Conservation (phyloP, 2,329 filamentous ascomycete species). For the Botryosphaeria dothidea region DNA sequence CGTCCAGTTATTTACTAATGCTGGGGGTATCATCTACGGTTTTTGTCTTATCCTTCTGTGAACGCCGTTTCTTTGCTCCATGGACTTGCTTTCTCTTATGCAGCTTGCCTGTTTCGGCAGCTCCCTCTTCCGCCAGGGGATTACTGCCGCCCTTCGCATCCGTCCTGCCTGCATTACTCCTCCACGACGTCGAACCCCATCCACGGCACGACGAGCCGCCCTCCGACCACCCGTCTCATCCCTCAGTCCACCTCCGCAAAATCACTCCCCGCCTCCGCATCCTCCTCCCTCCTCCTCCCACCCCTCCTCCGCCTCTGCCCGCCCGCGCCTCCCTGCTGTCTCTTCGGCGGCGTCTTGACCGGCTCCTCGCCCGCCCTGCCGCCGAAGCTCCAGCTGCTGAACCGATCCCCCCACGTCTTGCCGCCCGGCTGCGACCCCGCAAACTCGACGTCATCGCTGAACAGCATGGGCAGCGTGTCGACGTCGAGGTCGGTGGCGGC, state of each 20-base stretch:
- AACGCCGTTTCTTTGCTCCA: too few relatives aligned
- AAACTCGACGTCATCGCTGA: slow-evolving; percentile 3
- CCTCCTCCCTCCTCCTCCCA: neutral
- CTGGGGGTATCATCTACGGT: too few relatives aligned
- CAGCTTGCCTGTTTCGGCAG: too few relatives aligned
- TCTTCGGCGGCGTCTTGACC: slow-evolving; percentile 20
- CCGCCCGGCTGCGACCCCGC: neutral
- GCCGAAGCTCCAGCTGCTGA: slow-evolving; percentile 17
- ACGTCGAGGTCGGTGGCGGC: neutral
- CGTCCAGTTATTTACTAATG: too few relatives aligned
- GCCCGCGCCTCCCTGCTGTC: neutral
- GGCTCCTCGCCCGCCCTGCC: slow-evolving; percentile 4
- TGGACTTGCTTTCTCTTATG: too few relatives aligned
- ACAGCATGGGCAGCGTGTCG: neutral
- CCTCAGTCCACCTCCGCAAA: neutral
- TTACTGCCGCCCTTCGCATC: too few relatives aligned
- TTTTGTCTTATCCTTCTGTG: too few relatives aligned
- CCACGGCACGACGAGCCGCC: too few relatives aligned
- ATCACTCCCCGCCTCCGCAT: neutral
- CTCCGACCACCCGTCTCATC: neutral
- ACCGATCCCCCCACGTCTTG: slow-evolving; percentile 17
- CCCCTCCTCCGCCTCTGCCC: neutral
- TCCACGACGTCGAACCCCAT: too few relatives aligned
- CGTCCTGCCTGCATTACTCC: too few relatives aligned
- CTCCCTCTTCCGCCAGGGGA: too few relatives aligned